Conservation (phyloP, 352 stramenopile genomes). For the Saprolegnia parasitica region DNA sequence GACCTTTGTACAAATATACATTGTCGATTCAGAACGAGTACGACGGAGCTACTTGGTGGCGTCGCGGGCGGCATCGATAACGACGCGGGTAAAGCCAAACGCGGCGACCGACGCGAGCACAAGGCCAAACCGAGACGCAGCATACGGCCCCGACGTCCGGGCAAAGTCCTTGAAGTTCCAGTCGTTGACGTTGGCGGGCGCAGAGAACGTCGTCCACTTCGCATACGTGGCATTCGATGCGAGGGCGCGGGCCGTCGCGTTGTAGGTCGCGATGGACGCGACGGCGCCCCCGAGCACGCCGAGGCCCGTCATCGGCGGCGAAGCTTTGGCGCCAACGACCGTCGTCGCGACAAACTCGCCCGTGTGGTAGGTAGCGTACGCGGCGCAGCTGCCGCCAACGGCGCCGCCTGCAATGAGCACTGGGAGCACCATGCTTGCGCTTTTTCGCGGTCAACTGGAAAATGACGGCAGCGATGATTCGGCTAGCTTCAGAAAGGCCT, state of each 20-base stretch:
- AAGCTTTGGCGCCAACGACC: not conserved
- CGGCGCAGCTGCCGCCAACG: not conserved
- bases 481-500: not conserved
- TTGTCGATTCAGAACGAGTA: too few species aligned
- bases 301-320: not conserved
- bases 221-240: not conserved
- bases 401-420: constrained; percentile 11
- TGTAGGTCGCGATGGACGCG: not conserved
- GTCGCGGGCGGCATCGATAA: not conserved
- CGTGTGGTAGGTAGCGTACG: constrained; percentile 9
- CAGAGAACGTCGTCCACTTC: constrained; percentile 4
- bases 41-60: not conserved
- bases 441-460: not conserved
- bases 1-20: too few species aligned
- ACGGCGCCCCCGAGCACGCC: not conserved
- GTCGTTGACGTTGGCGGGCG: constrained; percentile 6
- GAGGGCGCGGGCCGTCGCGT: not conserved
- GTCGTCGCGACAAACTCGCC: not conserved
- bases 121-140: constrained; percentile 3
- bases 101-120: constrained; percentile 9
- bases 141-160: constrained; percentile 3
- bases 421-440: not conserved
- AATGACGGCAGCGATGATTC: not conserved
- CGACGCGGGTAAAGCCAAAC: not conserved
- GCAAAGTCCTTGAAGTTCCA: constrained; percentile 21